These are phyloP conservation scores for Hevea brasiliensis DNA, from an alignment of 345 rosid species.

Conservation along the genomic window DNA sequence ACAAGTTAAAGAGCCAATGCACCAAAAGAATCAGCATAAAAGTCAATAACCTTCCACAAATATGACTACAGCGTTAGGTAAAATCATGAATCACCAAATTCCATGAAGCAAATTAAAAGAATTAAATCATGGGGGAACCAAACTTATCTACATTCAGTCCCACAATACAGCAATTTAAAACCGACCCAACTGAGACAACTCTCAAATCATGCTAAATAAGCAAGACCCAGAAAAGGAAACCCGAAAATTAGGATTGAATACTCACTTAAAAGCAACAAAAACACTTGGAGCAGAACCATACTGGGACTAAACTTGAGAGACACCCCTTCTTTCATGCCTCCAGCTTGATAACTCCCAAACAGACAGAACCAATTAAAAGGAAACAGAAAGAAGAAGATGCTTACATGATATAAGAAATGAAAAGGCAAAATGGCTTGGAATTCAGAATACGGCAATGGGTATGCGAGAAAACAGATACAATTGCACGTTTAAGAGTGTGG, in stretches of 20 bases:
- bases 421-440: slow-evolving; percentile 11
- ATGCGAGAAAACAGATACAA: slow-evolving; percentile 15
- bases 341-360: background rate
- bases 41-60: slow-evolving; percentile 7
- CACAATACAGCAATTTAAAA: slow-evolving; percentile 12
- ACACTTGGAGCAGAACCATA: slow-evolving; percentile 28
- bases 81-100: slow-evolving; percentile 12
- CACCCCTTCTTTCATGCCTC: slow-evolving; percentile 42
- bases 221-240: slow-evolving; percentile 25
- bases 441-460: slow-evolving; percentile 14
- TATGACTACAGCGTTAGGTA: background rate
- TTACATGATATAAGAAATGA: background rate
- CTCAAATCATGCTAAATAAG: slow-evolving; percentile 35
- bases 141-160: background rate
- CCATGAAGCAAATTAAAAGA: slow-evolving; percentile 11
- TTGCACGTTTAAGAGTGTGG: slow-evolving; percentile 17
- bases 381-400: background rate
- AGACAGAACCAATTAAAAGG: background rate
- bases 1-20: slow-evolving; percentile 11
- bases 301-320: slow-evolving; percentile 26
- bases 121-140: slow-evolving; percentile 9
- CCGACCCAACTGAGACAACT: slow-evolving; percentile 29
- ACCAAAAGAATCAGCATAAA: background rate
- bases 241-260: slow-evolving; percentile 18
- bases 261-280: slow-evolving; percentile 43